phyloP scores from a whole-genome alignment of 2,329 filamentous ascomycete genomes.

The Paramyrothecium sp. region DNA sequence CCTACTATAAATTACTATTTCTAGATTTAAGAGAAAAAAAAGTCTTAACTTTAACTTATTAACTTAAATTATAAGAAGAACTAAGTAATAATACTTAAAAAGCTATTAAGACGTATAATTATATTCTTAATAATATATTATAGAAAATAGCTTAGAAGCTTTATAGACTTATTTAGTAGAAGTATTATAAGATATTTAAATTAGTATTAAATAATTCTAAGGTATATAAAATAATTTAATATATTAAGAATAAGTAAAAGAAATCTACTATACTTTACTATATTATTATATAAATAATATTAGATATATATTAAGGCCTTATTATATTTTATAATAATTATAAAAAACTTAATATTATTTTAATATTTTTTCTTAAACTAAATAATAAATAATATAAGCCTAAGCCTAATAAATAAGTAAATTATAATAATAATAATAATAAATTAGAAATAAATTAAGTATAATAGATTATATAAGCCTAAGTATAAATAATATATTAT shows the following conservation, averaged over 20 bases:
- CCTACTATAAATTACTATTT: background rate
- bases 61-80: too few relatives aligned
- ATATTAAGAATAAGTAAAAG: background rate
- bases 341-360: too few relatives aligned
- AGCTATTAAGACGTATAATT: background rate
- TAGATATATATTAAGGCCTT: too few relatives aligned
- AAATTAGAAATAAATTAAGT: background rate
- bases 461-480: background rate
- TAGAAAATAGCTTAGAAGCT: background rate
- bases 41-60: too few relatives aligned
- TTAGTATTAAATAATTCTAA: background rate
- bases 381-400: background rate
- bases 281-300: slow-evolving; percentile 1
- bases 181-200: too few relatives aligned
- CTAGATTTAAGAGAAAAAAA: background rate
- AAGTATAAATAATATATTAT: background rate
- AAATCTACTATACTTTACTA: background rate
- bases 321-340: too few relatives aligned
- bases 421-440: background rate
- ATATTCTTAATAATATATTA: background rate
- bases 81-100: too few relatives aligned
- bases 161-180: background rate
- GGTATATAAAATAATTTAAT: background rate
- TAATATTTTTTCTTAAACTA: background rate
- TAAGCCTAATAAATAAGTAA: background rate